Evolutionary conservation across 305 asterid species (phyloP).

Genomic region (Fraxinus velutina): DNA sequence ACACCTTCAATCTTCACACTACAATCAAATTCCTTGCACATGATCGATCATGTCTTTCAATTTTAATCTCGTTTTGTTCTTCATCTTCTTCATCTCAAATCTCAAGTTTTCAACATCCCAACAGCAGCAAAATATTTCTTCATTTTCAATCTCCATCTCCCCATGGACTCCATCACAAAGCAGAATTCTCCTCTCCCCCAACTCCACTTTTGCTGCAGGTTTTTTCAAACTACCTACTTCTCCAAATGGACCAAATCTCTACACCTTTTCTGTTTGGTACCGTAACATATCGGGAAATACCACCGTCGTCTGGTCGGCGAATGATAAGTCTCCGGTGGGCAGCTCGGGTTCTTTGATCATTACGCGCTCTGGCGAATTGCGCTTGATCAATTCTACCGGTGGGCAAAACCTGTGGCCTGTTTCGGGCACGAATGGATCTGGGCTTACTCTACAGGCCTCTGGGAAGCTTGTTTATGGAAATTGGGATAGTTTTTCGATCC

Average conservation of each 20-base stretch:
- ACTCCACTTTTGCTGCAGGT: conserved; percentile 71
- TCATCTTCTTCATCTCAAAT: conserved; percentile 30
- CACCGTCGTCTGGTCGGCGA: conserved; percentile 64
- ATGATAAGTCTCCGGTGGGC: conserved; percentile 40
- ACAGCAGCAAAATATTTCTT: conserved; percentile 27
- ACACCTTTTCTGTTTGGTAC: conserved; percentile 70
- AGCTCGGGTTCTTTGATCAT: conserved; percentile 48
- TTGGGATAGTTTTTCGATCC: conserved; percentile 55
- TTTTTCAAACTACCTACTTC: conserved; percentile 40
- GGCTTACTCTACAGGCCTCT: conserved; percentile 33
- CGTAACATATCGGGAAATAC: conserved; percentile 23
- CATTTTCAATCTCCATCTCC: conserved; percentile 42
- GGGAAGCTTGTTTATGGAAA: conserved; percentile 61
- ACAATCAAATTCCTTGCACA: neutral
- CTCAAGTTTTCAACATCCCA: conserved; percentile 39
- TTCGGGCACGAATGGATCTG: conserved; percentile 26
- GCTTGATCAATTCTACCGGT: conserved; percentile 33
- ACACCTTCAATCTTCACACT: neutral
- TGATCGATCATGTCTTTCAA: conserved; percentile 4
- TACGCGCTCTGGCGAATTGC: conserved; percentile 50
- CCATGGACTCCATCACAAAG: conserved; percentile 63
- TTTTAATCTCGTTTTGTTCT: conserved; percentile 4
- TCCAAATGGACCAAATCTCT: conserved; percentile 26
- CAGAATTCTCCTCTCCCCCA: conserved; percentile 51
- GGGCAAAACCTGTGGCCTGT: conserved; percentile 49